These are phyloP conservation scores for Graphium sp. DNA, from an alignment of 2,329 filamentous ascomycete genomes.

Conservation along the genomic window DNA sequence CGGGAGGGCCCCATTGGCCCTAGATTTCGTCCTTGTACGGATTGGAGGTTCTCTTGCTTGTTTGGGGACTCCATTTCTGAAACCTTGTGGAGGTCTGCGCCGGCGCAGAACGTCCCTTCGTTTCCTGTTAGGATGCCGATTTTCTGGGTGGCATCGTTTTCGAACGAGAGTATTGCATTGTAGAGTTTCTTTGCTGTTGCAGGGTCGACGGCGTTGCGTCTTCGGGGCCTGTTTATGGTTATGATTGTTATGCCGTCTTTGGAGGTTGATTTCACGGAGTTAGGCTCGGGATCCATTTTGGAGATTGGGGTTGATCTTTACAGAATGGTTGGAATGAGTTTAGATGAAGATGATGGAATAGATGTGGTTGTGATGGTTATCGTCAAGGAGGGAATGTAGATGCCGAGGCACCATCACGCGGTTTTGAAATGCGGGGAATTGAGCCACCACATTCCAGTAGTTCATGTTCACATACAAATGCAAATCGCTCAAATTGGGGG, in stretches of 20 bases:
- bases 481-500: too few relatives aligned
- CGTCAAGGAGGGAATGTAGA: too few relatives aligned
- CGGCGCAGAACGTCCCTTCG: constrained; percentile 30
- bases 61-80: constrained; percentile 6
- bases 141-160: constrained; percentile 29
- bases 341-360: too few relatives aligned
- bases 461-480: too few relatives aligned
- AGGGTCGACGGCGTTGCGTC: constrained; percentile 33
- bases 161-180: constrained; percentile 24
- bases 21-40: constrained; percentile 8
- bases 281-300: constrained; percentile 5
- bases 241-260: constrained; percentile 32
- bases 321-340: too few relatives aligned
- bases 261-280: constrained; percentile 8
- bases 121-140: constrained; percentile 31
- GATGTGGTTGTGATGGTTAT: too few relatives aligned
- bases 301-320: too few relatives aligned
- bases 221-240: constrained; percentile 30
- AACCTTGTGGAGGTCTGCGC: constrained; percentile 31
- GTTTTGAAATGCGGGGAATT: too few relatives aligned
- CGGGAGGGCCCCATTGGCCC: constrained; percentile 35
- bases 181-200: constrained; percentile 28
- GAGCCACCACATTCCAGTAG: too few relatives aligned
- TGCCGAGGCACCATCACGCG: too few relatives aligned
- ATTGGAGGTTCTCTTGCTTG: constrained; percentile 3